These are phyloP conservation scores for Hypocreales sp. DNA, from an alignment of 2,329 filamentous ascomycete species.

Conservation along the genomic window DNA sequence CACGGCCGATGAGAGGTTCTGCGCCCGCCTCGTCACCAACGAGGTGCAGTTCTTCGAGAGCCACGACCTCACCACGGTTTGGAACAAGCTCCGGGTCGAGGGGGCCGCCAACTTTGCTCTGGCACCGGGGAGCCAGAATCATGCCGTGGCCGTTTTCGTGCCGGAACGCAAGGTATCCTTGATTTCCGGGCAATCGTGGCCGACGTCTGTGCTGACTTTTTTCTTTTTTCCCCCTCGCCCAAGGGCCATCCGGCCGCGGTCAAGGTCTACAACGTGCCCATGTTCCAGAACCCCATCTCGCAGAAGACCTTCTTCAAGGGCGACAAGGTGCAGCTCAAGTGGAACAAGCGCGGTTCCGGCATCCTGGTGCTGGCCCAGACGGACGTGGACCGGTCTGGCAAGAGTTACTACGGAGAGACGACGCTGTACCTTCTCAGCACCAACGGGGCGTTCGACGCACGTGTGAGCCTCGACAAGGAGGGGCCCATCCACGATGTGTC, in stretches of 20 bases:
- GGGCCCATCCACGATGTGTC: conserved; percentile 94
- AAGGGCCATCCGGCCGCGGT: conserved; percentile 90
- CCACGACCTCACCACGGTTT: conserved; percentile 68
- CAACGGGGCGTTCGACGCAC: conserved; percentile 81
- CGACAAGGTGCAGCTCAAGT: conserved; percentile 97
- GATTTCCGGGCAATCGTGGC: too few species aligned
- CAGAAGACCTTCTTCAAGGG: conserved; percentile 99
- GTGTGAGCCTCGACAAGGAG: conserved; percentile 87
- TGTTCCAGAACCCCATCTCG: conserved; percentile 69
- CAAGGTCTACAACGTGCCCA: conserved; percentile 85
- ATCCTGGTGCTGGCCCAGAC: conserved; percentile 92
- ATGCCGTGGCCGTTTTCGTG: conserved; percentile 87
- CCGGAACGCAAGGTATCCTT: conserved; percentile 94
- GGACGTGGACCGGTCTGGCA: conserved; percentile 94
- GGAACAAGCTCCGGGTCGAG: conserved; percentile 91
- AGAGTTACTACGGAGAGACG: conserved; percentile 98
- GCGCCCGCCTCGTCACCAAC: conserved; percentile 86
- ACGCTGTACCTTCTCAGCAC: conserved; percentile 90
- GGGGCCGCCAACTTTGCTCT: conserved; percentile 81
- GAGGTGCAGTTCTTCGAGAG: conserved; percentile 96
- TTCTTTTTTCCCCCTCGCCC: too few species aligned
- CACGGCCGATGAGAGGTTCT: conserved; percentile 83
- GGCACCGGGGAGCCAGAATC: conserved; percentile 66
- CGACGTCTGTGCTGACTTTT: too few species aligned
- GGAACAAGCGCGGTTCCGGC: conserved; percentile 85